Conservation (phyloP, 169 alveolate genomes). For the Perkinsus olseni region DNA sequence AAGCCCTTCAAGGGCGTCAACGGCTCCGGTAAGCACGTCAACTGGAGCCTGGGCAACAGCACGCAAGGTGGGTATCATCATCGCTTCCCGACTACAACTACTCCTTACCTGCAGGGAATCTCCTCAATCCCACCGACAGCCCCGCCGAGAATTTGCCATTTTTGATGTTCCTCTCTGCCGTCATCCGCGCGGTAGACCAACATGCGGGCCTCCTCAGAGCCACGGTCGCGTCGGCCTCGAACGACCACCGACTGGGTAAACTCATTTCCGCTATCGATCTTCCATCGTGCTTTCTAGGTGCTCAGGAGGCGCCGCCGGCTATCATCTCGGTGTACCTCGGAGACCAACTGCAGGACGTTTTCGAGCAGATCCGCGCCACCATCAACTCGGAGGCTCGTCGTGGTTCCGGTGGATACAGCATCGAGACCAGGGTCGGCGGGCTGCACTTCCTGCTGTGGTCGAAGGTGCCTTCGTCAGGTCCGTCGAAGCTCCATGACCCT, state of each 20-base stretch:
- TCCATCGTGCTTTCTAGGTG: not conserved
- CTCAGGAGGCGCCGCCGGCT: not conserved
- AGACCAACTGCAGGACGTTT: not conserved
- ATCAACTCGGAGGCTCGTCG: not conserved
- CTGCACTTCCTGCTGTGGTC: not conserved
- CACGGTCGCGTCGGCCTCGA: not conserved
- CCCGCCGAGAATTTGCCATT: not conserved
- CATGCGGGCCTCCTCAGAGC: not conserved
- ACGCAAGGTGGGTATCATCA: not conserved
- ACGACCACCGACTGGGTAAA: not conserved
- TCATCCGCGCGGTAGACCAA: not conserved
- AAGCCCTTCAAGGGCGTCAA: not conserved
- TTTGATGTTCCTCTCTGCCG: not conserved
- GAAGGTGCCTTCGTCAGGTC: not conserved
- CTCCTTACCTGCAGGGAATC: not conserved
- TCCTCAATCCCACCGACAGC: not conserved
- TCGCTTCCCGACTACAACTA: not conserved
- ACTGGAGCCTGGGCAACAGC: not conserved
- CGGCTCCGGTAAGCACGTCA: not conserved
- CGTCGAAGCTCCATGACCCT: not conserved
- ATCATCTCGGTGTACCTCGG: not conserved
- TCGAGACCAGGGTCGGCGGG: not conserved
- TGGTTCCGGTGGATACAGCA: not conserved
- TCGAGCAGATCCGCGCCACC: not conserved
- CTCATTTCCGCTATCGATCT: not conserved